Evolutionary conservation across 2,329 filamentous ascomycete species (phyloP).

Genomic region (Periglandula ipomoeae): DNA sequence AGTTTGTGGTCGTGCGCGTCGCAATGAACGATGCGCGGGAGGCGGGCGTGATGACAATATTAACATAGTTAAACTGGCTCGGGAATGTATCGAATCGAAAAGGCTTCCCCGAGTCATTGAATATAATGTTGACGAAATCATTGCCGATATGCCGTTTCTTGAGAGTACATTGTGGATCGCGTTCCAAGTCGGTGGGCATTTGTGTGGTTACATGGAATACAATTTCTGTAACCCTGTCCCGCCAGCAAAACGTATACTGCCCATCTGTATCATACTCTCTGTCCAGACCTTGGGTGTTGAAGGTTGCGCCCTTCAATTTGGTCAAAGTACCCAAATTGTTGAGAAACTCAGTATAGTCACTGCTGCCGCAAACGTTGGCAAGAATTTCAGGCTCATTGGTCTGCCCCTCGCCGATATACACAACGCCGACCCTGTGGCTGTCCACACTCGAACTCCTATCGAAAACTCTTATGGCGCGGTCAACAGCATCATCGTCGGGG

Average conservation of each 20-base stretch:
- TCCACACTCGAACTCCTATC: conserved; percentile 86
- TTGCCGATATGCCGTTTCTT: conserved; percentile 98
- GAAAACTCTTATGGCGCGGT: conserved; percentile 69
- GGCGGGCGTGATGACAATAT: conserved; percentile 89
- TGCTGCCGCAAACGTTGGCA: conserved; percentile 75
- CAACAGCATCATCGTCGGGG: conserved; percentile 58
- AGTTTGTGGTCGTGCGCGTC: conserved; percentile 36
- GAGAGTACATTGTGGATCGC: conserved; percentile 64
- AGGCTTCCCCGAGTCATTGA: conserved; percentile 87
- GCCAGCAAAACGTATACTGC: conserved; percentile 85
- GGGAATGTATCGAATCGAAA: conserved; percentile 90
- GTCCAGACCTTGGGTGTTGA: conserved; percentile 91
- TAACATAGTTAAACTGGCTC: conserved; percentile 92
- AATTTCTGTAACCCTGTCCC: conserved; percentile 87
- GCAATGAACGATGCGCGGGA: conserved; percentile 69
- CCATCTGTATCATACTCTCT: conserved; percentile 70
- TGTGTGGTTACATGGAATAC: conserved; percentile 94
- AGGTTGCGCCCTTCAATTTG: conserved; percentile 69
- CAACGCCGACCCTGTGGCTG: conserved; percentile 88
- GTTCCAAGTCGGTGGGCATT: conserved; percentile 82
- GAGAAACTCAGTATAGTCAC: conserved; percentile 81
- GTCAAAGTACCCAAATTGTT: conserved; percentile 74
- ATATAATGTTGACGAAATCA: conserved; percentile 96
- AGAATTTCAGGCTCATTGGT: conserved; percentile 76
- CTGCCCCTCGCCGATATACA: conserved; percentile 87